Conservation (phyloP, 371 early-diverging fungal genomes). For the Mucor plumbeus region DNA sequence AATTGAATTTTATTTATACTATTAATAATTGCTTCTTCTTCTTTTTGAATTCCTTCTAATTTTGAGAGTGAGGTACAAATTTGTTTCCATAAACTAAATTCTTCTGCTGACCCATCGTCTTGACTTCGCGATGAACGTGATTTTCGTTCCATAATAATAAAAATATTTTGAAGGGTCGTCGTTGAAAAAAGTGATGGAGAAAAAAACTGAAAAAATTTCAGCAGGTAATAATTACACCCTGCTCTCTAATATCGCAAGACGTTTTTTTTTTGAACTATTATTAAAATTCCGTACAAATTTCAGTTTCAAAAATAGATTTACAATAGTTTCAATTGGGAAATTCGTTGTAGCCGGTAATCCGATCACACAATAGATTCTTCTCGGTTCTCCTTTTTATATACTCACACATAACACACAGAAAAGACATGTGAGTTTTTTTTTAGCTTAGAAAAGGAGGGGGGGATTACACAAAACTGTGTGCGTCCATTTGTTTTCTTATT, state of each 20-base stretch:
- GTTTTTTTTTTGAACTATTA: background rate
- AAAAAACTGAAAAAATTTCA: background rate
- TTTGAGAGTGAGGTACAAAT: slow-evolving; percentile 52
- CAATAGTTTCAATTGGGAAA: background rate
- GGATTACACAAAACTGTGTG: background rate
- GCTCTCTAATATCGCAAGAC: background rate
- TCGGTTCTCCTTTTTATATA: slow-evolving; percentile 20
- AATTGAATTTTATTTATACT: slow-evolving; percentile 49
- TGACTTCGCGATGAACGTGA: slow-evolving; percentile 49
- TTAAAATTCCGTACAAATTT: slow-evolving; percentile 1
- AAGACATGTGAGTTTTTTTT: slow-evolving; percentile 17
- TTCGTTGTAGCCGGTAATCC: background rate
- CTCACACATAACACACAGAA: background rate
- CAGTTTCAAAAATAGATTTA: slow-evolving; percentile 4
- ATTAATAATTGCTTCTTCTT: slow-evolving; percentile 41
- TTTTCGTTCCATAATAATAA: slow-evolving; percentile 46
- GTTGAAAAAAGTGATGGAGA: slow-evolving; percentile 1
- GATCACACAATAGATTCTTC: slow-evolving; percentile 20
- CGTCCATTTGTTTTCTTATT: slow-evolving; percentile 3
- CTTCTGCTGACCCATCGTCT: slow-evolving; percentile 41
- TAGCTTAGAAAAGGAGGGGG: slow-evolving; percentile 8
- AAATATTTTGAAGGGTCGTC: background rate
- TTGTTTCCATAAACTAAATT: slow-evolving; percentile 52
- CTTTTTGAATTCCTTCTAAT: slow-evolving; percentile 54
- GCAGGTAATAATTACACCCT: background rate